Conservation (phyloP, 352 stramenopile species). For the Globisporangium yorkense region DNA sequence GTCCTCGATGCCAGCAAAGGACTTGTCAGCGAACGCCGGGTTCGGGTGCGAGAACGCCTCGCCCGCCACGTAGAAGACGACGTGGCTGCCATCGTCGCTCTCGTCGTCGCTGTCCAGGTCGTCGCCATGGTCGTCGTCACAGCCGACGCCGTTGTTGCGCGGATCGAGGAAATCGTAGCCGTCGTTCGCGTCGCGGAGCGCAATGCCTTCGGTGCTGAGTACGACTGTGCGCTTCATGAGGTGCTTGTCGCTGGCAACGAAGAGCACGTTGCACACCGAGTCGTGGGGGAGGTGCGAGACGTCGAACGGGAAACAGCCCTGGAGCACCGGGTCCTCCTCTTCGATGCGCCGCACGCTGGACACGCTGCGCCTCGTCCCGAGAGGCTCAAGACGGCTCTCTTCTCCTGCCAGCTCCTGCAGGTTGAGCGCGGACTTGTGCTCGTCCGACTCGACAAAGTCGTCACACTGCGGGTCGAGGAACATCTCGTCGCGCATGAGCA, state of each 20-base stretch:
- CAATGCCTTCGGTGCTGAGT: slow-evolving; percentile 45
- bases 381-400: no score
- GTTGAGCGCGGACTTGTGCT: neutral
- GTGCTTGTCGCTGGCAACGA: slow-evolving; percentile 50
- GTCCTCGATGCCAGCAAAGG: slow-evolving; percentile 37
- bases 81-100: slow-evolving; percentile 22
- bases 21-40: slow-evolving; percentile 34
- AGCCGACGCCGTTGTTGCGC: slow-evolving; percentile 12
- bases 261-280: slow-evolving; percentile 48
- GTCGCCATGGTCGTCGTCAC: slow-evolving; percentile 18
- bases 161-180: slow-evolving; percentile 12
- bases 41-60: slow-evolving; percentile 55
- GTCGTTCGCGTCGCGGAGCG: slow-evolving; percentile 22
- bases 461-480: slow-evolving; percentile 22
- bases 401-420: slow-evolving; percentile 2
- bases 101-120: slow-evolving; percentile 18
- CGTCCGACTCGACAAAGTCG: slow-evolving; percentile 1
- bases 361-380: neutral
- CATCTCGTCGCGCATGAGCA: slow-evolving; percentile 39
- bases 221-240: slow-evolving; percentile 55
- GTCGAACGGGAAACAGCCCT: slow-evolving; percentile 34
- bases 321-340: slow-evolving; percentile 20
- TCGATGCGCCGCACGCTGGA: slow-evolving; percentile 12
- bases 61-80: slow-evolving; percentile 44
- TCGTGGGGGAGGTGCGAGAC: slow-evolving; percentile 37